Conservation (phyloP, 2,329 filamentous ascomycete genomes). For the Penicillium sp. region DNA sequence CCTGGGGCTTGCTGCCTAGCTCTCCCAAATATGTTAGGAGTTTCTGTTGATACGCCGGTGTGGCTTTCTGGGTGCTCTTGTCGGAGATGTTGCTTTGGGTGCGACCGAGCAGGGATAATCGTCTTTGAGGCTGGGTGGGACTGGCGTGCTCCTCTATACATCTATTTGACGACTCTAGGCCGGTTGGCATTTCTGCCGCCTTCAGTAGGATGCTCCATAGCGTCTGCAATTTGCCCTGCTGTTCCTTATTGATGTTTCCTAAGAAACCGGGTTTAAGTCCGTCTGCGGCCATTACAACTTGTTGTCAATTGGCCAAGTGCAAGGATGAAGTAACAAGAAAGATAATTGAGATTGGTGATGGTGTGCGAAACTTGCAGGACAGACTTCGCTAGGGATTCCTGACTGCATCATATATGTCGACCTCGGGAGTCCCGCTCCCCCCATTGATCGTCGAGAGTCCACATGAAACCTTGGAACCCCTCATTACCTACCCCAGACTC, state of each 20-base stretch:
- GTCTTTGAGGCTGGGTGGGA: conserved; percentile 32
- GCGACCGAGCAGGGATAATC: conserved; percentile 37
- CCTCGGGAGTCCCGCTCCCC: neutral
- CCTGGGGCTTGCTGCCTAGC: conserved; percentile 18
- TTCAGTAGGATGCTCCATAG: conserved; percentile 75
- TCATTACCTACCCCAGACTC: conserved; percentile 7
- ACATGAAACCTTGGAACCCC: conserved; percentile 24
- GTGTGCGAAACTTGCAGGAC: neutral
- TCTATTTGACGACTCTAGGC: conserved; percentile 35
- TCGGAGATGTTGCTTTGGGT: conserved; percentile 41
- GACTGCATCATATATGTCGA: conserved; percentile 8
- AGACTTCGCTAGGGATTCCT: neutral
- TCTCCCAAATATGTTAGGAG: conserved; percentile 19
- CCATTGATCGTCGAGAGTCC: conserved; percentile 14
- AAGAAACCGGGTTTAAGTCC: conserved; percentile 57
- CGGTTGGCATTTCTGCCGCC: conserved; percentile 62
- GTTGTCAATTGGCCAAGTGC: neutral
- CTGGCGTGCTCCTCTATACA: conserved; percentile 41
- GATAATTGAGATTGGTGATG: neutral
- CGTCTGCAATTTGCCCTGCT: conserved; percentile 80
- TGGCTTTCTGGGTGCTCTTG: conserved; percentile 72
- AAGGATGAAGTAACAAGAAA: neutral
- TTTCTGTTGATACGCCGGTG: conserved; percentile 18
- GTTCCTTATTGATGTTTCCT: conserved; percentile 76
- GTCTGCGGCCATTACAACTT: conserved; percentile 14